Percentiles rank a stretch among this genome's conserved stretches.
phyloP scores from a whole-genome alignment of 2,329 filamentous ascomycete genomes.

The Pestalotiopsis sp. region DNA sequence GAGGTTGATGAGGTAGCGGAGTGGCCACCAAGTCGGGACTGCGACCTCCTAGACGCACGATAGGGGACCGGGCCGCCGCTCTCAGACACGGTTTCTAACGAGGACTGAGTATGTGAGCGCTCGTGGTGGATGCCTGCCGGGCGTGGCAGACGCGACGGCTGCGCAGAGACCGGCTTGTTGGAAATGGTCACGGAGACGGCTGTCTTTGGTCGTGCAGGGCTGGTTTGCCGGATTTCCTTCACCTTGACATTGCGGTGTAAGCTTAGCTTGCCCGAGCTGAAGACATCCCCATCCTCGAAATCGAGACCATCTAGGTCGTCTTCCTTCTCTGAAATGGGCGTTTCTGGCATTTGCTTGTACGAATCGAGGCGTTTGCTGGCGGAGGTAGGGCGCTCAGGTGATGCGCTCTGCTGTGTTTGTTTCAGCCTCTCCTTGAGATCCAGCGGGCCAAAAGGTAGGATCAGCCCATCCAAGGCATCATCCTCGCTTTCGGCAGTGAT shows the following conservation, averaged over 20 bases:
- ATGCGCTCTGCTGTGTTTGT: conserved; percentile 66
- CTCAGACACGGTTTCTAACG: conserved; percentile 91
- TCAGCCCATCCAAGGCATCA: conserved; percentile 86
- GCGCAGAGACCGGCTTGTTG: conserved; percentile 63
- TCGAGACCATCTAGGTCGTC: conserved; percentile 89
- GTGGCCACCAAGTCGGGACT: conserved; percentile 67
- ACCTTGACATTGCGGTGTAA: conserved; percentile 91
- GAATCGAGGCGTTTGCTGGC: conserved; percentile 33
- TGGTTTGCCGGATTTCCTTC: conserved; percentile 70
- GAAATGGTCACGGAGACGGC: conserved; percentile 91
- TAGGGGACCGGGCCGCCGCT: conserved; percentile 71
- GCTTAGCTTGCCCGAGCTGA: conserved; percentile 79
- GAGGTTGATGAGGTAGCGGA: conserved; percentile 70
- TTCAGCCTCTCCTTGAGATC: conserved; percentile 81
- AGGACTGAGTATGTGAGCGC: conserved; percentile 67
- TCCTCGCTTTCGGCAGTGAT: conserved; percentile 92
- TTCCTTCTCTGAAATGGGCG: conserved; percentile 57
- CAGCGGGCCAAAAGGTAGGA: conserved; percentile 81
- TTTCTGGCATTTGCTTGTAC: conserved; percentile 26
- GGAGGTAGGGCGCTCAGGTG: conserved; percentile 51
- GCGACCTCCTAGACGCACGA: conserved; percentile 61
- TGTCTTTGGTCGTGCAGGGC: conserved; percentile 72
- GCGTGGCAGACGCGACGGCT: conserved; percentile 75
- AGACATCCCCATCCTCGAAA: conserved; percentile 79
- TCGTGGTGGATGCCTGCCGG: conserved; percentile 70